Base-by-base conservation (phyloP, 148 eudicot genomes). In the Vaccinium myrtillus region DNA sequence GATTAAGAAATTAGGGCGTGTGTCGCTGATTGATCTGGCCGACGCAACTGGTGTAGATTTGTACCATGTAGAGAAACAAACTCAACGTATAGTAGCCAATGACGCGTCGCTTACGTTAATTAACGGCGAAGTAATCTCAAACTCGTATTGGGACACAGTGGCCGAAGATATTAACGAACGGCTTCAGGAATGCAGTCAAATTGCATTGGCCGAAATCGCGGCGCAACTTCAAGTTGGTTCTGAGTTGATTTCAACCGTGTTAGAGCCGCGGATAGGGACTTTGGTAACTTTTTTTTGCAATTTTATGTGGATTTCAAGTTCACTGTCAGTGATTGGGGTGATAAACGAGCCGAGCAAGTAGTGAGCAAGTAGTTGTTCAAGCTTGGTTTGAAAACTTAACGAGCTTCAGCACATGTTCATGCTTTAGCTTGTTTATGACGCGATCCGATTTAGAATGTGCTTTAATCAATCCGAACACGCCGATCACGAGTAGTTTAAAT, bases 151-250 rank as follows among this genome's bases (percentile, higher is more conserved):
- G 98, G 98, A 97, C 86, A 86, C 83, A 49, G 93, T 92, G 49
- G 94, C 98, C 30, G 98, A 97, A 73, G 99, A 97, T 82, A 90
- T 97, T 48, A 97, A 97, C 77, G 99, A 97, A 61, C 90, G 99
- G 55, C 98, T 97, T 81, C 99, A 97, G 85, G 99, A 93, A 85
- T 94, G 98, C 89, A 97, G 98, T 89, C 99, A 97, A 82, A 94
- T 97, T 90, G 93, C 96, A 2, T 79, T 97, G 85, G 99, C 99
- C 49, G 99, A 97, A 81, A 88, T 97, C 63, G 99, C 99, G 27
- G 95, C 91, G 0, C 98, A 97, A 78, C 80, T 91, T 39, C 99
- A 95, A 94, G 96, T 97, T 36, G 96, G 98, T 50, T 95, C 96
- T 0, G 98, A 97, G 89, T 76, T 76, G 81, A 58, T 94, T 46